Percentiles rank a stretch among this genome's conserved stretches.
phyloP scores from a whole-genome alignment of 2,329 filamentous ascomycete species.

The Huntiella moniliformis region DNA sequence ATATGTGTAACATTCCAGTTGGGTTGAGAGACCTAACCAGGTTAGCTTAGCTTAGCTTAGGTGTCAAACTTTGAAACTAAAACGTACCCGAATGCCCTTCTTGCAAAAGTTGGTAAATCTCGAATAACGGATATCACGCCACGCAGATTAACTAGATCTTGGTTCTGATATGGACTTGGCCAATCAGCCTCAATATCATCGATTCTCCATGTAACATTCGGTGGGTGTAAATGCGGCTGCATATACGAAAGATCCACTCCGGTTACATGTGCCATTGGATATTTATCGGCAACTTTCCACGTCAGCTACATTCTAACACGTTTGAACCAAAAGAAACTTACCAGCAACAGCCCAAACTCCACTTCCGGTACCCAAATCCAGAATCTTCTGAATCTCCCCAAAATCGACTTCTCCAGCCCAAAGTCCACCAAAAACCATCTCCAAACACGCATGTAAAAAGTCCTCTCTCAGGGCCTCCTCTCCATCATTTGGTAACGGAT shows the following conservation, averaged over 20 bases:
- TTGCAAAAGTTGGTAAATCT: no score
- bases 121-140: no score
- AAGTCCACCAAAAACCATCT: constrained; percentile 27
- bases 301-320: background rate
- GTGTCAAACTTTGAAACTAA: no score
- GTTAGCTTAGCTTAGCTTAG: no score
- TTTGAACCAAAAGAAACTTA: constrained; percentile 15
- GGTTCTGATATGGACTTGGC: constrained; percentile 19
- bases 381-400: constrained; percentile 27
- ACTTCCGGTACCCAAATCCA: constrained; percentile 31
- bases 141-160: no score
- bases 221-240: constrained; percentile 30
- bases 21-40: no score
- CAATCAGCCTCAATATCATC: constrained; percentile 21
- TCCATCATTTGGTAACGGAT: constrained; percentile 34
- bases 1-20: no score
- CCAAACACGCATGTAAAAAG: constrained; percentile 29
- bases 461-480: constrained; percentile 30
- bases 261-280: constrained; percentile 26
- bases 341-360: constrained; percentile 38
- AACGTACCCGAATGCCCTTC: no score
- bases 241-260: constrained; percentile 27
- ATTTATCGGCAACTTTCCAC: constrained; percentile 25
- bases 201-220: constrained; percentile 34
- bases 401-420: constrained; percentile 25